Evolutionary conservation across 306 rosid species (phyloP).

Genomic region (Oemleria cerasiformis): DNA sequence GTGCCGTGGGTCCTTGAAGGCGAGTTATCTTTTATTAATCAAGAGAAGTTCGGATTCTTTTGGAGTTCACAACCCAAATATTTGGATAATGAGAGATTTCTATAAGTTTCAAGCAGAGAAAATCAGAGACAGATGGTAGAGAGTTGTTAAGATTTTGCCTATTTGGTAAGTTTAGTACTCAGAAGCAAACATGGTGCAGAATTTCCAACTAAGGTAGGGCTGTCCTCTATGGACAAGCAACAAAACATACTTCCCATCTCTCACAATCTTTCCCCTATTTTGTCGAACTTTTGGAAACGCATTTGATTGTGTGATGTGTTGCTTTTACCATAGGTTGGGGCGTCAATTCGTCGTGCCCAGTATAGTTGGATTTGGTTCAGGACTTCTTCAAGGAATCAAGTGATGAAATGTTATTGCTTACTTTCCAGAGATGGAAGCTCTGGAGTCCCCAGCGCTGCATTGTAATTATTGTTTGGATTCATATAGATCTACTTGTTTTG

Average conservation of each 20-base stretch:
- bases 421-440: constrained; percentile 56
- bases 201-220: constrained; percentile 67
- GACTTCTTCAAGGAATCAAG: constrained; percentile 73
- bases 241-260: constrained; percentile 35
- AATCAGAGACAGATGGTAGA: constrained; percentile 23
- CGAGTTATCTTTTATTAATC: constrained; percentile 13
- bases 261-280: constrained; percentile 21
- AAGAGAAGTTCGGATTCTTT: not conserved
- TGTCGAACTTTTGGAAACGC: constrained; percentile 36
- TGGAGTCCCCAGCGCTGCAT: constrained; percentile 55
- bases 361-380: constrained; percentile 71
- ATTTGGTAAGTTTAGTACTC: constrained; percentile 49
- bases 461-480: constrained; percentile 51
- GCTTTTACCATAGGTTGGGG: constrained; percentile 90
- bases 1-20: constrained; percentile 9
- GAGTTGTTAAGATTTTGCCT: constrained; percentile 18
- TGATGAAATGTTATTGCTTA: constrained; percentile 50
- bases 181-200: constrained; percentile 34
- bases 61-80: not conserved
- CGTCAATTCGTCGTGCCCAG: constrained; percentile 52
- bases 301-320: constrained; percentile 80
- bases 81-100: constrained; percentile 12
- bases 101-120: constrained; percentile 14
- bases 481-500: constrained; percentile 57
- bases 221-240: constrained; percentile 46